Conservation (phyloP, 169 alveolate species). For the Plasmodium berghei region DNA sequence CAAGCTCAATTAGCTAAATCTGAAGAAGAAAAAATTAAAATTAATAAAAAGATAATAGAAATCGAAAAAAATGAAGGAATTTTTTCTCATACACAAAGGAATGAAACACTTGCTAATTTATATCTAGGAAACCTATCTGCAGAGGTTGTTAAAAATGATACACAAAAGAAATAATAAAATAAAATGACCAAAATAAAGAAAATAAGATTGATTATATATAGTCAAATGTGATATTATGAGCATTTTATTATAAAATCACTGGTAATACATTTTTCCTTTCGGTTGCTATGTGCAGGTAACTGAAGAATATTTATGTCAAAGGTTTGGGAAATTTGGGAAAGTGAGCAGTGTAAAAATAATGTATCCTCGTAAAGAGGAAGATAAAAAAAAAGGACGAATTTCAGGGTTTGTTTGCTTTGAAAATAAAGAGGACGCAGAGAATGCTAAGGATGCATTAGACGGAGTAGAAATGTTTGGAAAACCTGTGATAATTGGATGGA, state of each 20-base stretch:
- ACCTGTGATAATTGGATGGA: constrained; percentile 87
- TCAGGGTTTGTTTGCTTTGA: constrained; percentile 89
- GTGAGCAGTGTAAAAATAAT: constrained; percentile 88
- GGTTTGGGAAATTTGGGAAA: constrained; percentile 88
- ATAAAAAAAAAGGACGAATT: constrained; percentile 82
- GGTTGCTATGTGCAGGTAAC: constrained; percentile 79
- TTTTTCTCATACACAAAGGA: constrained; percentile 51
- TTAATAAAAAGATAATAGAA: constrained; percentile 68
- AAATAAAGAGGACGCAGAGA: constrained; percentile 84
- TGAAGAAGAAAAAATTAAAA: constrained; percentile 79
- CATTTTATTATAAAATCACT: not conserved
- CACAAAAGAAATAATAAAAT: not conserved
- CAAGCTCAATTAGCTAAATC: constrained; percentile 76
- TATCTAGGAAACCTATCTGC: constrained; percentile 89
- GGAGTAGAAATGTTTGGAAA: constrained; percentile 85
- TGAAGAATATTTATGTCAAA: constrained; percentile 86
- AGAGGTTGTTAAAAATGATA: constrained; percentile 74
- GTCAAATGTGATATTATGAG: no score
- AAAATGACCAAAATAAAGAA: not conserved
- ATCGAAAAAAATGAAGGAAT: constrained; percentile 70
- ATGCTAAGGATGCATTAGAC: constrained; percentile 87
- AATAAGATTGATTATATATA: not conserved
- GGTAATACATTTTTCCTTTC: not conserved
- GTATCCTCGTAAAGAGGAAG: constrained; percentile 90
- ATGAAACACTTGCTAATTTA: constrained; percentile 79